Conservation (phyloP, 2,329 filamentous ascomycete species). For the Alternaria conjuncta region DNA sequence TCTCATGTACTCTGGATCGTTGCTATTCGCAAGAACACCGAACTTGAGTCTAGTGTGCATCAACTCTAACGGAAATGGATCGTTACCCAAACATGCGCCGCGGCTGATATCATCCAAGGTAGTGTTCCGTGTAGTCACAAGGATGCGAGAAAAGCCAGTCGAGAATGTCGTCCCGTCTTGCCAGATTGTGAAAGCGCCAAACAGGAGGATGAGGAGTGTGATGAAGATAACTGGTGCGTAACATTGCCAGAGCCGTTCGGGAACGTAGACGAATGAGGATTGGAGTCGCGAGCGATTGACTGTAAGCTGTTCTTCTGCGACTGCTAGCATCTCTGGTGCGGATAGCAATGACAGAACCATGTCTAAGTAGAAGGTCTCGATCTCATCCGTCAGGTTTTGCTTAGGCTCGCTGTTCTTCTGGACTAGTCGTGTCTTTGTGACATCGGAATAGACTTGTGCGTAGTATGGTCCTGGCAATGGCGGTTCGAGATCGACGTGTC, state of each 20-base stretch:
- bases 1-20: slow-evolving; percentile 29
- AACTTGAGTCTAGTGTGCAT: slow-evolving; percentile 47
- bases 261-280: slow-evolving; percentile 42
- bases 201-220: slow-evolving; percentile 33
- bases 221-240: slow-evolving; percentile 44
- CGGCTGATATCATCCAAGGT: slow-evolving; percentile 49
- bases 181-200: slow-evolving; percentile 38
- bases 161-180: slow-evolving; percentile 47
- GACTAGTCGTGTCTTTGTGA: slow-evolving; percentile 54
- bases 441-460: slow-evolving; percentile 37
- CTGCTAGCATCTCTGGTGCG: slow-evolving; percentile 40
- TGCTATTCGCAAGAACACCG: slow-evolving; percentile 43
- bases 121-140: slow-evolving; percentile 45
- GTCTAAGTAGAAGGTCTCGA: slow-evolving; percentile 42
- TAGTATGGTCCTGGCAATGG: slow-evolving; percentile 37
- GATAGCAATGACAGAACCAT: slow-evolving; percentile 46
- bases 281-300: slow-evolving; percentile 33
- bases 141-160: slow-evolving; percentile 42
- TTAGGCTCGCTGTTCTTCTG: slow-evolving; percentile 39
- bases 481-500: slow-evolving; percentile 38
- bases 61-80: slow-evolving; percentile 49
- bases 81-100: slow-evolving; percentile 49
- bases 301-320: slow-evolving; percentile 14
- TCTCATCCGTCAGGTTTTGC: slow-evolving; percentile 25
- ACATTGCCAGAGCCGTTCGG: slow-evolving; percentile 41